Conservation (phyloP, 257 asterid genomes). For the Orobanche coerulescens region DNA sequence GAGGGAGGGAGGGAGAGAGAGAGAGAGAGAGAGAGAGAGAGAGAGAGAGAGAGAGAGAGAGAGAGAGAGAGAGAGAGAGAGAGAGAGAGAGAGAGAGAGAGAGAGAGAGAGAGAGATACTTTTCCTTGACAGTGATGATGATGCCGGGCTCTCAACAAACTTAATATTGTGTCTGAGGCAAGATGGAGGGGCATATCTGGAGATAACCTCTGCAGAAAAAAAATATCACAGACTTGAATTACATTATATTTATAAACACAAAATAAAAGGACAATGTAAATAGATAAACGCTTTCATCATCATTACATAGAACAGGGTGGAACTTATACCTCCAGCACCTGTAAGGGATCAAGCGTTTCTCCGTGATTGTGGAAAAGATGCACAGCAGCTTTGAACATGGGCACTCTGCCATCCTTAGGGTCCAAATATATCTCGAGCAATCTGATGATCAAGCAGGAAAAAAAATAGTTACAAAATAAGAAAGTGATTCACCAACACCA, state of each 20-base stretch:
- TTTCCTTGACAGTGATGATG: constrained; percentile 88
- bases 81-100: constrained; percentile 20
- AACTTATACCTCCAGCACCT: constrained; percentile 69
- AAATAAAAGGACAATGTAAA: neutral
- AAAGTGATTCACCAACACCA: constrained; percentile 19
- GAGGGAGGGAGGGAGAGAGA: constrained; percentile 1
- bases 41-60: constrained; percentile 21
- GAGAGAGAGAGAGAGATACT: constrained; percentile 37
- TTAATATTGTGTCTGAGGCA: constrained; percentile 79
- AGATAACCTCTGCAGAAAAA: constrained; percentile 70
- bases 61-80: constrained; percentile 3
- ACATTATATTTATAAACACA: neutral
- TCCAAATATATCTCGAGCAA: constrained; percentile 93
- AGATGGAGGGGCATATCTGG: constrained; percentile 81
- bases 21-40: constrained; percentile 20
- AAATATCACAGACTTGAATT: constrained; percentile 13
- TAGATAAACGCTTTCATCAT: neutral
- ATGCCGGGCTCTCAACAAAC: constrained; percentile 76
- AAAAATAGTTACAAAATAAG: constrained; percentile 11
- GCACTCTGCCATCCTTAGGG: constrained; percentile 82
- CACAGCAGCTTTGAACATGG: constrained; percentile 89
- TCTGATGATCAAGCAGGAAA: constrained; percentile 34
- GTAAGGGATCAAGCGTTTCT: constrained; percentile 80
- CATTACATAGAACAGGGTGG: neutral
- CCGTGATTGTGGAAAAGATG: constrained; percentile 94